Evolutionary conservation across 2,329 filamentous ascomycete species (phyloP).

Genomic region (Aquanectria penicillioides): DNA sequence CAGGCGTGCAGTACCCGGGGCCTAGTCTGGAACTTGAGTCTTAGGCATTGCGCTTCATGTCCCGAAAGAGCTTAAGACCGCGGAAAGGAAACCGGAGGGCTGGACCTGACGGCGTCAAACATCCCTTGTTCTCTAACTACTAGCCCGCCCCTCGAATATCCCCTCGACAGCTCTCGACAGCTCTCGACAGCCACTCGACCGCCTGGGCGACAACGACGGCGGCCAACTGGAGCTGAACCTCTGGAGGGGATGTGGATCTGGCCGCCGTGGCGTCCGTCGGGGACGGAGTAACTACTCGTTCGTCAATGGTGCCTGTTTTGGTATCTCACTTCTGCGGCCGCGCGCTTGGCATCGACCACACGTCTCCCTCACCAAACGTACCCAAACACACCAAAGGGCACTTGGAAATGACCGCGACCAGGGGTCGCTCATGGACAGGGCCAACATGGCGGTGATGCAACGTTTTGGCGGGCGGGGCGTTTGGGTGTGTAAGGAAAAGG

Average conservation of each 20-base stretch:
- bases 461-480: constrained; percentile 16
- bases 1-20: constrained; percentile 2
- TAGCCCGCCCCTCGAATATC: constrained; percentile 19
- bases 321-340: constrained; percentile 29
- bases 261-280: constrained; percentile 19
- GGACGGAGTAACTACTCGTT: constrained; percentile 26
- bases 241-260: constrained; percentile 20
- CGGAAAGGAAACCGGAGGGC: constrained; percentile 32
- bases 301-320: constrained; percentile 24
- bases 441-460: constrained; percentile 31
- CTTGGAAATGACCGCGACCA: constrained; percentile 30
- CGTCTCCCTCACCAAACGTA: constrained; percentile 13
- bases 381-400: constrained; percentile 1
- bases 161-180: constrained; percentile 16
- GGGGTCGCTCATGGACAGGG: constrained; percentile 32
- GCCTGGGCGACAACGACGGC: constrained; percentile 6
- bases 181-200: constrained; percentile 11
- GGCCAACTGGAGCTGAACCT: constrained; percentile 24
- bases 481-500: constrained; percentile 3
- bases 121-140: constrained; percentile 24
- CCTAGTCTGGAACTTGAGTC: constrained; percentile 5
- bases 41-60: constrained; percentile 22
- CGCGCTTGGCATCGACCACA: constrained; percentile 28
- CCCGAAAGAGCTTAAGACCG: constrained; percentile 35
- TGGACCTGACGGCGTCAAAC: constrained; percentile 23